A percentile compares a stretch with the other conserved stretches of the same genome.
phyloP scores from a whole-genome alignment of 305 asterid species.

The Withania somnifera region DNA sequence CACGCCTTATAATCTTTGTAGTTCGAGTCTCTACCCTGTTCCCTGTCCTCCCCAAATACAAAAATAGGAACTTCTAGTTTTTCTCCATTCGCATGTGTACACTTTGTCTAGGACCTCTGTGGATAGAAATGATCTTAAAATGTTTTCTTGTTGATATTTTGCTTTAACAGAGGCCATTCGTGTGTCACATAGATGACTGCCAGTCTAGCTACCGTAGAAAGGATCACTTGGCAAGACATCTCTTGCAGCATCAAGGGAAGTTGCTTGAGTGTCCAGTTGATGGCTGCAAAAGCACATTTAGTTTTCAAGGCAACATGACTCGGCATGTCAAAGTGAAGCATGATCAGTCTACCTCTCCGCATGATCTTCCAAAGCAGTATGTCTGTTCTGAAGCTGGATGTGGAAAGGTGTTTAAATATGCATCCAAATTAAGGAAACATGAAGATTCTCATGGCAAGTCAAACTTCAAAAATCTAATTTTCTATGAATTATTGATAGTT shows the following conservation, averaged over 20 bases:
- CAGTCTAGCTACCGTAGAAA: conserved; percentile 70
- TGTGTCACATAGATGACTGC: conserved; percentile 70
- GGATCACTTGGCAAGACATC: conserved; percentile 72
- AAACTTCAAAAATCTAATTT: background rate
- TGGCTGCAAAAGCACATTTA: conserved; percentile 37
- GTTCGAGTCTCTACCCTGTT: conserved; percentile 32
- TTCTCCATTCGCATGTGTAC: background rate
- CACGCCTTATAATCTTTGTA: conserved; percentile 42
- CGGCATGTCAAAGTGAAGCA: conserved; percentile 68
- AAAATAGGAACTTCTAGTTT: conserved; percentile 3
- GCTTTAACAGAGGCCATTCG: conserved; percentile 54
- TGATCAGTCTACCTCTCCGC: conserved; percentile 21
- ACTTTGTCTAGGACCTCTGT: background rate
- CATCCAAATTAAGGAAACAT: conserved; percentile 56
- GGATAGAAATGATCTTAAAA: background rate
- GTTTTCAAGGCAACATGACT: conserved; percentile 50
- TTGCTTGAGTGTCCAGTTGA: conserved; percentile 49
- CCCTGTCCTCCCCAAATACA: background rate
- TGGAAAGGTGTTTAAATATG: conserved; percentile 62
- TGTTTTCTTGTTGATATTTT: conserved; percentile 1
- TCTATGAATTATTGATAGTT: background rate
- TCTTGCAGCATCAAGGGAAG: conserved; percentile 78
- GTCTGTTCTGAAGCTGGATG: conserved; percentile 68
- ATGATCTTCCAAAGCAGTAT: conserved; percentile 27
- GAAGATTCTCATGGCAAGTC: conserved; percentile 58